Evolutionary conservation across 2,329 filamentous ascomycete species (phyloP).

Genomic region (Sporothrix brunneoviolacea): DNA sequence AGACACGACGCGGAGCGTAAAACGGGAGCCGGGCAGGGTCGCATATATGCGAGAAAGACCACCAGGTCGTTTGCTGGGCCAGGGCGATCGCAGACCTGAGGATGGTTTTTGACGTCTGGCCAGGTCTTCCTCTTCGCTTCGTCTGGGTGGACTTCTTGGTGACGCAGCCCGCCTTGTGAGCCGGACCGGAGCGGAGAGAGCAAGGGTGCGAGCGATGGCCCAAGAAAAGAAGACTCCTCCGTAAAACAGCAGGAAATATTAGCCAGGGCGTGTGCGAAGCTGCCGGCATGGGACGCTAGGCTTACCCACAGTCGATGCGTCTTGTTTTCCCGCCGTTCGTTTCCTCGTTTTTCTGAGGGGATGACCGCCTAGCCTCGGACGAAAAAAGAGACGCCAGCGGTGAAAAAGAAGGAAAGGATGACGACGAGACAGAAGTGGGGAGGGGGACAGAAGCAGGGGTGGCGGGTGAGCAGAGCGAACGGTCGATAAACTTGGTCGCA

Average conservation of each 20-base stretch:
- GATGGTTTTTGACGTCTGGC: no score
- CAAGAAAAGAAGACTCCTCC: no score
- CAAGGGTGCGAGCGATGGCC: neutral
- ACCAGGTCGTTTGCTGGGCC: conserved; percentile 1
- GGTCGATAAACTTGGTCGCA: neutral
- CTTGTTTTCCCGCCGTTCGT: neutral
- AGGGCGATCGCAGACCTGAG: no score
- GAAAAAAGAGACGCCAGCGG: no score
- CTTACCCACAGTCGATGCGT: neutral
- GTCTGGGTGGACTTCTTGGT: no score
- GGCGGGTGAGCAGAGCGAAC: neutral
- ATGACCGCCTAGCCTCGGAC: no score
- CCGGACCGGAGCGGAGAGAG: neutral
- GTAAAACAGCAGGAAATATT: no score
- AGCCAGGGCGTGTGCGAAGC: no score
- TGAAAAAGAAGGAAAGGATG: no score
- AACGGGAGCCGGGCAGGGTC: conserved; percentile 3
- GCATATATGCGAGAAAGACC: neutral
- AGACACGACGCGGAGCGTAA: neutral
- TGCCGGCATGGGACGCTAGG: conserved; percentile 3
- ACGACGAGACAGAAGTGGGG: no score
- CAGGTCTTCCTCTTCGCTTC: no score
- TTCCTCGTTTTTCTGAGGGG: neutral
- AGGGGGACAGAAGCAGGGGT: neutral
- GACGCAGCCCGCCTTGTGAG: conserved; percentile 2